Base-by-base conservation (phyloP, 208 protist species). In the Trypanosoma congolense region DNA sequence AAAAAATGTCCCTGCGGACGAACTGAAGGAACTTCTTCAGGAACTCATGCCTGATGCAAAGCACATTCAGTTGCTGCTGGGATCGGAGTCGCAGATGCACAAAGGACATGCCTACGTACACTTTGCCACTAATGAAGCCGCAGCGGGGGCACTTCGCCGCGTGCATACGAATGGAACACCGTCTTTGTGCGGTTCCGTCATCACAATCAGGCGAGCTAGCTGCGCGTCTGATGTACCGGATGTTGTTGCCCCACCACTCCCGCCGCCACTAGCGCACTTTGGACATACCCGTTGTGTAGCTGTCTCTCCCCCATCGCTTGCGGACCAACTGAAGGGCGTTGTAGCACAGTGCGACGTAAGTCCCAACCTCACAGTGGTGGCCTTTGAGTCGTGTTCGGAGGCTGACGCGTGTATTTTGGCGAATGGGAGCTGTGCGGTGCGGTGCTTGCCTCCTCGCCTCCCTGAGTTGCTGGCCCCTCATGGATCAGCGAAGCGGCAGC, bases 91-190 rank as follows among this genome's bases (percentile, higher is more conserved):
- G 2, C 26, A 36, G 22, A 30, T 47, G 31, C 71, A 83, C 65
- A 83, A 78, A 43, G 70, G 75, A 1, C 67, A 75, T 55, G 75
- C 75, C 14, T 83, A 78, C 61, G 40, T 66, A 0, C 70, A 77
- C 57, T 83, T 83, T 40, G 24, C 18, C 14, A 22, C 41, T 19
- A 50, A 43, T 24, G 56, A 42, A 18, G 53, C 21, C 4, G 56
- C 47, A 26, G 12, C 38, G 9, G 52, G 33, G n/a, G 58, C 38
- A 44, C 26, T 72, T 9, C 25, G 59, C 10, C 50, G 58, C 31
- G 3, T 53, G 2, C 12, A 24, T 6, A 22, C 33, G 1, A 22
- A 8, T 2, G 8, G 47, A 35, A 31, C 29, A 42, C 53, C 33
- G 22, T 29, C 16, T 1, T 16, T 61, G 8, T 40, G 60, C 38